Percentiles rank a stretch among this genome's conserved stretches.
Evolutionary conservation across 345 rosid species (phyloP).

Genomic region (Syzygium grande): DNA sequence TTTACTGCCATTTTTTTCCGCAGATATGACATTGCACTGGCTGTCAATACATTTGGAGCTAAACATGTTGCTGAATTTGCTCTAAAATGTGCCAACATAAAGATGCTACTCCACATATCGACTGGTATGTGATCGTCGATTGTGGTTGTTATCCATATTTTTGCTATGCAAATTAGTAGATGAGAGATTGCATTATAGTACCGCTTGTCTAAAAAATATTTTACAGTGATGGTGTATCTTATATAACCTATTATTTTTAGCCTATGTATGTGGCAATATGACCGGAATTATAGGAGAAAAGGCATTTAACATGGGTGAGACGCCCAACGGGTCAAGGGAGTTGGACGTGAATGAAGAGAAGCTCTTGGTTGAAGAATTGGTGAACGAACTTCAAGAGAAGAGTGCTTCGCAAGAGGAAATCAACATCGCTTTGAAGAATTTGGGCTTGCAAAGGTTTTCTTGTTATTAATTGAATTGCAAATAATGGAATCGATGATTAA

Average conservation of each 20-base stretch:
- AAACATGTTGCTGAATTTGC: constrained; percentile 44
- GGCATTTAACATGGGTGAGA: constrained; percentile 3
- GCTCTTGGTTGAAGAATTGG: neutral
- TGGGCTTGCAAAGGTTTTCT: constrained; percentile 17
- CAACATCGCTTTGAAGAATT: constrained; percentile 6
- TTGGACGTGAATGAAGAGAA: constrained; percentile 12
- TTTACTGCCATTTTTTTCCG: neutral
- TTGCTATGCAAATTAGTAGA: neutral
- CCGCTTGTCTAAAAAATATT: neutral
- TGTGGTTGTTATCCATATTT: neutral
- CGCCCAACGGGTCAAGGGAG: constrained; percentile 1
- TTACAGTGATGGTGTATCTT: neutral
- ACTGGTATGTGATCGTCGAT: constrained; percentile 13
- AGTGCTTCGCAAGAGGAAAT: neutral
- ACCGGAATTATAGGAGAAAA: constrained; percentile 10
- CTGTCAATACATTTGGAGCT: constrained; percentile 53
- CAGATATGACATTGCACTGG: constrained; percentile 48
- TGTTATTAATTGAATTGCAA: neutral
- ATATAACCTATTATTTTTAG: neutral
- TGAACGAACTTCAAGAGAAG: neutral
- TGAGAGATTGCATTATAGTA: neutral
- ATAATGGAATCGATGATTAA: neutral
- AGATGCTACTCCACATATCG: constrained; percentile 37
- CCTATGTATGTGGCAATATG: constrained; percentile 22
- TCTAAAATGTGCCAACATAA: constrained; percentile 37